Evolutionary conservation across 768 basidiomycete genomes (phyloP), one percentile per base, ranked within the genome.

Genomic region (Termitomyces titanicus): DNA sequence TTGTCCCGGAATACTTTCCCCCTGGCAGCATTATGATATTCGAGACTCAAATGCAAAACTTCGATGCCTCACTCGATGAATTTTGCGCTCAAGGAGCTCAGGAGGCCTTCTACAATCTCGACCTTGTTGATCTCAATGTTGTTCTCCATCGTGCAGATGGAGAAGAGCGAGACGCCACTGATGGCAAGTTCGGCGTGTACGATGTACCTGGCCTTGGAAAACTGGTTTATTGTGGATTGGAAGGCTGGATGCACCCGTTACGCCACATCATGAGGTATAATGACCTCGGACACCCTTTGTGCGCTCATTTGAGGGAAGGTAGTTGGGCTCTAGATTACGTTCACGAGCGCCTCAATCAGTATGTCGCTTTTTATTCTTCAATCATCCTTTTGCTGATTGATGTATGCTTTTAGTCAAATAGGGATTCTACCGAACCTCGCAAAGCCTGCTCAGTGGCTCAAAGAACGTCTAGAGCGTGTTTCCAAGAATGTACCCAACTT

Each of bases 191-290:
- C 65, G 95, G 97, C 3, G 81, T 75, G 1, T 98, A 98, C 69
- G 80, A 87, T 45, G 73, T 99, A 33, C 91, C 95, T 5, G 82
- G 79, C 22, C 64, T 82, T 22, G 93, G 89, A 0, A 80, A 81
- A 55, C 74, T 94, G 68, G 84, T 82, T 11, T 99, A 98, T 70
- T 98, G 95, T 64, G 97, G 97, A 17, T 69, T 98, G 48, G 93
- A 98, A 65, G 97, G 97, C 1, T 99, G 95, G 94, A 98, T 99
- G 94, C 82, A 87, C 61, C 86, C 86, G 0, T 74, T 98, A 52
- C 79, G 84, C 37, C 83, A 84, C 61, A 84, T 98, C 68, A 94
- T 94, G 84, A 78, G 79, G 60, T 81, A 85, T 64, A 98, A 98
- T 68, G 94, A 99, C 67, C 79, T 98, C 3, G 97, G 97, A 0